These are phyloP conservation scores for Salicornia ramosissima DNA, from an alignment of 148 eudicot species.

Conservation along the genomic window DNA sequence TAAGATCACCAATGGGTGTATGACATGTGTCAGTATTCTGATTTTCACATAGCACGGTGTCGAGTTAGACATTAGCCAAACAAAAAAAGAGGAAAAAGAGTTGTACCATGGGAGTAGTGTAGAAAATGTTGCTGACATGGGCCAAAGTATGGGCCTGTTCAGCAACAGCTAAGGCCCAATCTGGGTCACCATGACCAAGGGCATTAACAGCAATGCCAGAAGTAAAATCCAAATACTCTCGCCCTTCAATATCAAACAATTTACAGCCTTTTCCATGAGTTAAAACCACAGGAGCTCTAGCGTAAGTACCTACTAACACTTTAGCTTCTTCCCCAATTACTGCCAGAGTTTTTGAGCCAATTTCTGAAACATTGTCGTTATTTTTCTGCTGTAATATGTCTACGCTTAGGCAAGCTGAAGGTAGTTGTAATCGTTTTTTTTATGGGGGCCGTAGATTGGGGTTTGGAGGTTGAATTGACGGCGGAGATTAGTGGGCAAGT, in stretches of 20 bases:
- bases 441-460: neutral
- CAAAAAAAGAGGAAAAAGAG: neutral
- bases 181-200: conserved; percentile 76
- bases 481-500: conserved; percentile 24
- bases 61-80: too few species aligned
- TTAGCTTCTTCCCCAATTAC: conserved; percentile 59
- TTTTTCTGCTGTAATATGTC: conserved; percentile 19
- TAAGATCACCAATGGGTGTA: too few species aligned
- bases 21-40: too few species aligned
- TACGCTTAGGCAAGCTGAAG: conserved; percentile 32
- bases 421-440: neutral
- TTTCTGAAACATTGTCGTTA: conserved; percentile 10
- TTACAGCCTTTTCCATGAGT: conserved; percentile 79
- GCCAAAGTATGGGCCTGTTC: conserved; percentile 48
- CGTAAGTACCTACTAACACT: conserved; percentile 68
- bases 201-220: conserved; percentile 93
- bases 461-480: conserved; percentile 21
- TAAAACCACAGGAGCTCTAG: conserved; percentile 59
- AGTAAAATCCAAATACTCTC: conserved; percentile 73
- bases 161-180: conserved; percentile 62
- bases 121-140: conserved; percentile 77
- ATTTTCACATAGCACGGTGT: too few species aligned
- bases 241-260: conserved; percentile 71
- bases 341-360: conserved; percentile 26
- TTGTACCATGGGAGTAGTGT: conserved; percentile 66